A percentile compares a stretch with the other conserved stretches of the same genome.
Evolutionary conservation across 108 stramenopile species (phyloP).

Genomic region (Conticribra guillardii): DNA sequence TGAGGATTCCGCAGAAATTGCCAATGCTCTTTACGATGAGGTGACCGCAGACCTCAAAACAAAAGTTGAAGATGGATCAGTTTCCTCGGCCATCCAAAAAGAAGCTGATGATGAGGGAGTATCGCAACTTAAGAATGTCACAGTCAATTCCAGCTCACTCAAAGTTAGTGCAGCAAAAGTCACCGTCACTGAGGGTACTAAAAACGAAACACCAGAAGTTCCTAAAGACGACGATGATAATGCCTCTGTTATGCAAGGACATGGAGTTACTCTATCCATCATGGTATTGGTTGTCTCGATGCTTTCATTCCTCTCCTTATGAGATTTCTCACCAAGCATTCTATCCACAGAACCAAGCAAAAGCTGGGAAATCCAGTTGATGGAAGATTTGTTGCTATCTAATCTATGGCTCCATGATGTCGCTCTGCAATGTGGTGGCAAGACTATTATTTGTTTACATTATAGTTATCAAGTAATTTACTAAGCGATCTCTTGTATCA

Average conservation of each 20-base stretch:
- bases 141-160: conserved; percentile 12
- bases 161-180: conserved; percentile 14
- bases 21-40: conserved; percentile 15
- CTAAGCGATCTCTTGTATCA: no score
- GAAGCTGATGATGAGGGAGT: conserved; percentile 24
- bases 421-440: no score
- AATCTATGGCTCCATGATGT: no score
- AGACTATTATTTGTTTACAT: no score
- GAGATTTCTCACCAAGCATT: no score
- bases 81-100: conserved; percentile 24
- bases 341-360: no score
- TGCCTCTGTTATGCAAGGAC: not conserved
- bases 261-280: not conserved
- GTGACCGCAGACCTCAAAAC: conserved; percentile 25
- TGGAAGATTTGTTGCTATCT: no score
- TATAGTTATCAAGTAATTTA: no score
- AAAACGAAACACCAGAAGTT: no score
- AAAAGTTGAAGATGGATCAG: conserved; percentile 25
- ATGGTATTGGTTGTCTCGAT: no score
- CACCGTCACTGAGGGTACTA: conserved; percentile 4
- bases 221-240: conserved; percentile 3
- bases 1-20: conserved; percentile 19
- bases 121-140: conserved; percentile 20
- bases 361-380: no score
- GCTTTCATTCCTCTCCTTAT: no score